phyloP scores from a whole-genome alignment of 257 asterid species.

The Paulownia fortunei region DNA sequence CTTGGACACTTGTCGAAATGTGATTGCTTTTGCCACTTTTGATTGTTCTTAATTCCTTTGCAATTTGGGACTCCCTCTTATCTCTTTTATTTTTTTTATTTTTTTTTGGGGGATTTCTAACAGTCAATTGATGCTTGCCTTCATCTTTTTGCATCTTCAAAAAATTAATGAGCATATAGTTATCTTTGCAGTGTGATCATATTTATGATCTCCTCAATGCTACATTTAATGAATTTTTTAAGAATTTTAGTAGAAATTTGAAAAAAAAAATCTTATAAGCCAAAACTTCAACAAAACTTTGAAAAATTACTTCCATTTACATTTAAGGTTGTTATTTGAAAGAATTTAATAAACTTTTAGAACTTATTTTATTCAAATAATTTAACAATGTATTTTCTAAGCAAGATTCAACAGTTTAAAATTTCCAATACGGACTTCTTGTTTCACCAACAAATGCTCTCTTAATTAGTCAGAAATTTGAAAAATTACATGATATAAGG shows the following conservation, averaged over 20 bases:
- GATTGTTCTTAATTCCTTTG: conserved; percentile 36
- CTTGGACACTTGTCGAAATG: not conserved
- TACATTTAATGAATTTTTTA: too few species aligned
- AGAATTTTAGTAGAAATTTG: too few species aligned
- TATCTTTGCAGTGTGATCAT: not conserved
- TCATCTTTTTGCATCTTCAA: not conserved
- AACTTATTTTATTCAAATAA: not conserved
- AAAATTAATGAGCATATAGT: not conserved
- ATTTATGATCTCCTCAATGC: not conserved
- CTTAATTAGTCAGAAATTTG: too few species aligned
- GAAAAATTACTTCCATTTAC: too few species aligned
- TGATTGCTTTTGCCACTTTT: conserved; percentile 12
- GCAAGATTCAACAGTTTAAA: not conserved
- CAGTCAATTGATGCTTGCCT: not conserved
- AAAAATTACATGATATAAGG: too few species aligned
- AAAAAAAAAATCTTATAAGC: too few species aligned
- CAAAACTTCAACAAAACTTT: too few species aligned
- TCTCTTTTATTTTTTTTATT: not conserved
- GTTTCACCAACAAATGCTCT: not conserved
- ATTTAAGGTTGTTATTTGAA: not conserved
- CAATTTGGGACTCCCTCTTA: not conserved
- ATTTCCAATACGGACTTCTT: too few species aligned
- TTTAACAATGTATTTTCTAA: not conserved
- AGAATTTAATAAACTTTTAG: too few species aligned
- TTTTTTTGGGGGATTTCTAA: not conserved